phyloP scores from a whole-genome alignment of 345 rosid genomes.

The Eucalyptus tenuipes region DNA sequence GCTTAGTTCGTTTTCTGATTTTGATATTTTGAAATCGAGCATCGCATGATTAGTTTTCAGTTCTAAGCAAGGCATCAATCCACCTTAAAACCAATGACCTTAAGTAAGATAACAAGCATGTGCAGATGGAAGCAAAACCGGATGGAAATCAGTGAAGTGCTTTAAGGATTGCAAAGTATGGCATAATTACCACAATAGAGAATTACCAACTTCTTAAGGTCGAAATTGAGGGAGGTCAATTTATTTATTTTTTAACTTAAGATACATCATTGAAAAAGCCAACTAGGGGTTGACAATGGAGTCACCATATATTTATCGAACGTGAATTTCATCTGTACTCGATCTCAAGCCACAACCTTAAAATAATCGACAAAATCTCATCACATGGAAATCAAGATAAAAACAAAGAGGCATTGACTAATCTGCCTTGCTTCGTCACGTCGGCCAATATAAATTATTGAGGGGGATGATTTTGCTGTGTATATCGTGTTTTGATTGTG shows the following conservation, averaged over 20 bases:
- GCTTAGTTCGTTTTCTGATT: neutral
- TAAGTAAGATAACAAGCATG: neutral
- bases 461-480: neutral
- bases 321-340: neutral
- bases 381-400: neutral
- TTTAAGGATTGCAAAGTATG: neutral
- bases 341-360: neutral
- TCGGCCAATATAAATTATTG: neutral
- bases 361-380: neutral
- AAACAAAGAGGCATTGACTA: neutral
- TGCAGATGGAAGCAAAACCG: neutral
- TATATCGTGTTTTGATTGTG: neutral
- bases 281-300: neutral
- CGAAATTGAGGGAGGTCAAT: neutral
- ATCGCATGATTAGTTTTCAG: neutral
- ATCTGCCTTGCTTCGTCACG: neutral
- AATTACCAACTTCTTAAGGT: neutral
- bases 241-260: neutral
- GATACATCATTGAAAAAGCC: neutral
- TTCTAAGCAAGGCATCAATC: neutral
- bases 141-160: neutral
- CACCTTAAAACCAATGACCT: neutral
- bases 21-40: neutral
- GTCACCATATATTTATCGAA: neutral
- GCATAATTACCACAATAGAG: neutral